These are phyloP conservation scores for Claviceps humidiphila DNA, from an alignment of 2,329 filamentous ascomycete genomes.

Conservation along the genomic window DNA sequence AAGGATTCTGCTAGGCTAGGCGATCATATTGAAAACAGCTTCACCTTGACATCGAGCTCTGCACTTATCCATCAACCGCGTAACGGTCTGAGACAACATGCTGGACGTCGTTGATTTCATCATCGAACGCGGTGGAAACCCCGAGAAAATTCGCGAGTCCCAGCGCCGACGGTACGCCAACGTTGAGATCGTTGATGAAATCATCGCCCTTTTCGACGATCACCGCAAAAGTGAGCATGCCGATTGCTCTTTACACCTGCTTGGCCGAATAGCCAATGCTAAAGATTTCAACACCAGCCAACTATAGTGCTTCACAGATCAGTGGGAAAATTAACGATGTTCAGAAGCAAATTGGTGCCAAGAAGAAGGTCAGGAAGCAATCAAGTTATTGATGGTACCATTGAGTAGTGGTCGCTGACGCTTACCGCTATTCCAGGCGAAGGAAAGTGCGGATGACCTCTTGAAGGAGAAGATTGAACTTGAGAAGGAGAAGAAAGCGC, in stretches of 20 bases:
- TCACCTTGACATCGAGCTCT: background rate
- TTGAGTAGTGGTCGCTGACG: background rate
- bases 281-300: conserved; percentile 23
- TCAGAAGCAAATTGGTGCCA: conserved; percentile 79
- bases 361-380: conserved; percentile 58
- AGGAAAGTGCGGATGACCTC: conserved; percentile 74
- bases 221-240: conserved; percentile 53
- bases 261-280: background rate
- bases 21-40: background rate
- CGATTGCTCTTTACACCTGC: background rate
- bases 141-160: conserved; percentile 81
- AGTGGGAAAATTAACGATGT: conserved; percentile 75
- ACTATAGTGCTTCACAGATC: conserved; percentile 68
- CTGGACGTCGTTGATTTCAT: conserved; percentile 70
- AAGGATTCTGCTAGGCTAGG: background rate
- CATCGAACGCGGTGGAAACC: conserved; percentile 77
- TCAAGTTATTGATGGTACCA: background rate
- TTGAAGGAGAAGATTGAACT: conserved; percentile 65
- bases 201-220: conserved; percentile 77
- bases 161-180: conserved; percentile 71
- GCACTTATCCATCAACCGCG: background rate
- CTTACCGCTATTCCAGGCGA: conserved; percentile 39
- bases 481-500: conserved; percentile 68
- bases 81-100: conserved; percentile 32
- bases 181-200: conserved; percentile 77